Evolutionary conservation across 345 rosid species (phyloP).

Genomic region (Lagerstroemia speciosa): DNA sequence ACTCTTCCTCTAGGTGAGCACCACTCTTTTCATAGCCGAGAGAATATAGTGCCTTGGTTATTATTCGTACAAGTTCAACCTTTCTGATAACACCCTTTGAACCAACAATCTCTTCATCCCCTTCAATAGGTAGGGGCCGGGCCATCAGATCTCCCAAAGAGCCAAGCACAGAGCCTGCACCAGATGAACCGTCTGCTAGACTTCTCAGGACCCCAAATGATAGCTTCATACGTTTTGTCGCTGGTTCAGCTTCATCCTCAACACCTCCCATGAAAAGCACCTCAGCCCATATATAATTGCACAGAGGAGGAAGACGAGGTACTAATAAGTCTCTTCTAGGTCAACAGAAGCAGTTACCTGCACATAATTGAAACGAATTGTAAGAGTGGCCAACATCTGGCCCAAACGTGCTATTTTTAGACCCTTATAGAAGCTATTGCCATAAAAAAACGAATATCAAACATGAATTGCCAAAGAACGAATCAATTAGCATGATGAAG

Average conservation of each 20-base stretch:
- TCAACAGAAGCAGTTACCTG: slow-evolving; percentile 18
- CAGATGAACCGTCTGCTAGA: slow-evolving; percentile 36
- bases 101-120: slow-evolving; percentile 52
- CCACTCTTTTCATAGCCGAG: slow-evolving; percentile 54
- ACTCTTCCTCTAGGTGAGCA: slow-evolving; percentile 54
- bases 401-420: no score
- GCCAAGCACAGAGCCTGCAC: slow-evolving; percentile 25
- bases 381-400: background rate
- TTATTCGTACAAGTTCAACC: slow-evolving; percentile 50
- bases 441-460: background rate
- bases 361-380: slow-evolving; percentile 8
- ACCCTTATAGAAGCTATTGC: background rate
- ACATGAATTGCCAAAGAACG: background rate
- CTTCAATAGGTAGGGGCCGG: slow-evolving; percentile 43
- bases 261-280: slow-evolving; percentile 61
- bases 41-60: slow-evolving; percentile 47
- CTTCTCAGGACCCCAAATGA: slow-evolving; percentile 29
- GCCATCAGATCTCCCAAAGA: slow-evolving; percentile 50
- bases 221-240: slow-evolving; percentile 47
- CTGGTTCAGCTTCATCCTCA: slow-evolving; percentile 52
- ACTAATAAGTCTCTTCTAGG: slow-evolving; percentile 11
- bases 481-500: background rate
- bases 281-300: slow-evolving; percentile 51
- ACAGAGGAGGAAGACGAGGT: slow-evolving; percentile 7
- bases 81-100: slow-evolving; percentile 50